Evolutionary conservation across 2,329 filamentous ascomycete genomes (phyloP).

Genomic region (Camptophora hylomeconis): DNA sequence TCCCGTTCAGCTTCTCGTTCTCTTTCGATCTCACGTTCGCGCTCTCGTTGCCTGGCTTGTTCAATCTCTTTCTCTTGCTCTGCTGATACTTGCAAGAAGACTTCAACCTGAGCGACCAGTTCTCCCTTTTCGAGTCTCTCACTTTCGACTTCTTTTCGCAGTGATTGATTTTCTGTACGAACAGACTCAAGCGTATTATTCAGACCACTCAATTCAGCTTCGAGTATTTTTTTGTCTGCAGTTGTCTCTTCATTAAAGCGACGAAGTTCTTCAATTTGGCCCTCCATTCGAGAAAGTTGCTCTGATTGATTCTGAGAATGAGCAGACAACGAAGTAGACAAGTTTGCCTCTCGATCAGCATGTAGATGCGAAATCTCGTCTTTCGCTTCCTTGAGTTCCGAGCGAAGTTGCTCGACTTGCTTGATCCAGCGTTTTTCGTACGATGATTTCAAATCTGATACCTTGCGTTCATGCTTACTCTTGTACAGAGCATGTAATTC

Average conservation of each 20-base stretch:
- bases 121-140: slow-evolving; percentile 38
- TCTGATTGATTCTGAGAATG: slow-evolving; percentile 21
- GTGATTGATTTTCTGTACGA: slow-evolving; percentile 52
- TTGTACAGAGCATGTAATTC: slow-evolving; percentile 92
- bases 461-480: slow-evolving; percentile 93
- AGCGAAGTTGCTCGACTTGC: slow-evolving; percentile 66
- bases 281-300: slow-evolving; percentile 27
- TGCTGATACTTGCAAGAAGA: slow-evolving; percentile 31
- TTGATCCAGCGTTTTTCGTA: slow-evolving; percentile 85
- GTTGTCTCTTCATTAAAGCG: slow-evolving; percentile 48
- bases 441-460: slow-evolving; percentile 68
- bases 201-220: slow-evolving; percentile 62
- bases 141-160: slow-evolving; percentile 45
- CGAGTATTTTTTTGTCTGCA: slow-evolving; percentile 53
- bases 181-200: slow-evolving; percentile 59
- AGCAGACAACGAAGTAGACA: slow-evolving; percentile 49
- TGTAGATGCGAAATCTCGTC: slow-evolving; percentile 66
- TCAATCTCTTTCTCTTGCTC: slow-evolving; percentile 14
- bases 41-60: slow-evolving; percentile 7
- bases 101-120: slow-evolving; percentile 33
- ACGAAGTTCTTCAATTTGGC: slow-evolving; percentile 25
- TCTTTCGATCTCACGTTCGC: slow-evolving; percentile 2
- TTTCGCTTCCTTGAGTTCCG: slow-evolving; percentile 52
- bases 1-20: slow-evolving; percentile 4
- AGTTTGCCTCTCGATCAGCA: slow-evolving; percentile 50